A percentile compares a stretch with the other conserved stretches of the same genome.
Evolutionary conservation across 495 filamentous ascomycete species (phyloP).

Genomic region (Margaritispora aquatica): DNA sequence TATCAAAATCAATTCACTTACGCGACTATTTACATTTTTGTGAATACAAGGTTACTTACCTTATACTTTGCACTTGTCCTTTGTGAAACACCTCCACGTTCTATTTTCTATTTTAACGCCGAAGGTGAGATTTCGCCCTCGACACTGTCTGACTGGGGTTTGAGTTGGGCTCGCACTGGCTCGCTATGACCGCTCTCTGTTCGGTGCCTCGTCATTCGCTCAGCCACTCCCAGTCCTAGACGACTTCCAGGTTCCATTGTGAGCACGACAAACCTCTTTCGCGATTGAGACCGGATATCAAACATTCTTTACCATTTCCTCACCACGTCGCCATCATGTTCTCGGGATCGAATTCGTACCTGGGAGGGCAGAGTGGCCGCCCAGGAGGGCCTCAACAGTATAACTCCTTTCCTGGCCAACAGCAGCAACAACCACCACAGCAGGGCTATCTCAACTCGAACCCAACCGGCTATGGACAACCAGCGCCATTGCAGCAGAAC

Average conservation of each 20-base stretch:
- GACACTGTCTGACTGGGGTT: background rate
- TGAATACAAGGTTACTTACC: too few relatives aligned
- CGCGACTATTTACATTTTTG: too few relatives aligned
- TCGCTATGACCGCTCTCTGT: constrained; percentile 6
- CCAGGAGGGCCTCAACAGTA: constrained; percentile 57
- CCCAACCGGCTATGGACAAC: constrained; percentile 49
- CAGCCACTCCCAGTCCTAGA: background rate
- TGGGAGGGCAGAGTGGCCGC: constrained; percentile 69
- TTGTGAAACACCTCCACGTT: background rate
- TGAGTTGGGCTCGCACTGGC: background rate
- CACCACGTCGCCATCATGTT: constrained; percentile 54
- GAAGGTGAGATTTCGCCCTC: background rate
- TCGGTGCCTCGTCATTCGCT: constrained; percentile 7
- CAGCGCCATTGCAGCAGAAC: constrained; percentile 57
- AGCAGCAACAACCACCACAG: constrained; percentile 54
- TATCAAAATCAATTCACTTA: too few relatives aligned
- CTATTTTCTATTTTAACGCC: background rate
- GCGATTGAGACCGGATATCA: background rate
- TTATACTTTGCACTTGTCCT: too few relatives aligned
- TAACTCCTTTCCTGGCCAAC: constrained; percentile 43
- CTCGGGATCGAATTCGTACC: constrained; percentile 78
- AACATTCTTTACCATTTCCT: background rate
- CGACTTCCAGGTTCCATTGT: too few relatives aligned
- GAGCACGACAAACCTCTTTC: background rate
- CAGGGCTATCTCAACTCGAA: constrained; percentile 54